phyloP scores from a whole-genome alignment of 1,284 basidiomycete genomes.

The Trichosporon ovoides region DNA sequence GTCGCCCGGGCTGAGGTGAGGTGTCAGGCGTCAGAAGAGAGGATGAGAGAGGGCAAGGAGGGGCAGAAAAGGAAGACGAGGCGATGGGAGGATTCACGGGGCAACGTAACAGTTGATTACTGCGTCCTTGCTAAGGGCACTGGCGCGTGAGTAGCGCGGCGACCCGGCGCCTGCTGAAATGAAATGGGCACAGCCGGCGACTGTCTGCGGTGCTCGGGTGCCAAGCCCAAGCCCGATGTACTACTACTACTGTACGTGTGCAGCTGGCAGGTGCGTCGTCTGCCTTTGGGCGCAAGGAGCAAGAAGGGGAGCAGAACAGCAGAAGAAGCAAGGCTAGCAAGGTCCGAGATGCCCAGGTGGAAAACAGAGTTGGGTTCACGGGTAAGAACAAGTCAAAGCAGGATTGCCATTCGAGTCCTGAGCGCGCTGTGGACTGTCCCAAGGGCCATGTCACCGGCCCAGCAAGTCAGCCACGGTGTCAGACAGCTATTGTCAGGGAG shows the following conservation, averaged over 20 bases:
- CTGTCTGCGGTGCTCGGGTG: too few species aligned
- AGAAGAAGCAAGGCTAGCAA: background rate
- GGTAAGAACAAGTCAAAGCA: conserved; percentile 4
- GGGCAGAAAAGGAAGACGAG: background rate
- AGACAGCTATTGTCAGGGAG: too few species aligned
- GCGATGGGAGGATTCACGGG: too few species aligned
- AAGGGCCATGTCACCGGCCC: background rate
- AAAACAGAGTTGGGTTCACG: conserved; percentile 4
- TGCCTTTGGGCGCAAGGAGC: background rate
- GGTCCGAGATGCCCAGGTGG: background rate
- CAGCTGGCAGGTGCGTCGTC: too few species aligned
- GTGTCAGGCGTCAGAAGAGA: background rate
- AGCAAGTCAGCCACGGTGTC: too few species aligned
- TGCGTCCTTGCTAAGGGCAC: too few species aligned
- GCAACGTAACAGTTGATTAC: too few species aligned
- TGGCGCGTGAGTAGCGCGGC: too few species aligned
- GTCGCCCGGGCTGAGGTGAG: too few species aligned
- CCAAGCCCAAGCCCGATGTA: too few species aligned
- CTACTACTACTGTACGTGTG: too few species aligned
- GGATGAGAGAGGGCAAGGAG: background rate
- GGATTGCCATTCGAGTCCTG: conserved; percentile 2
- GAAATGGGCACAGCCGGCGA: background rate
- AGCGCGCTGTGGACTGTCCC: background rate
- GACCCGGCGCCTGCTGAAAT: background rate
- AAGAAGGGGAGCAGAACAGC: background rate